Conservation (phyloP, 2,329 filamentous ascomycete genomes). For the Scedosporium dehoogii region DNA sequence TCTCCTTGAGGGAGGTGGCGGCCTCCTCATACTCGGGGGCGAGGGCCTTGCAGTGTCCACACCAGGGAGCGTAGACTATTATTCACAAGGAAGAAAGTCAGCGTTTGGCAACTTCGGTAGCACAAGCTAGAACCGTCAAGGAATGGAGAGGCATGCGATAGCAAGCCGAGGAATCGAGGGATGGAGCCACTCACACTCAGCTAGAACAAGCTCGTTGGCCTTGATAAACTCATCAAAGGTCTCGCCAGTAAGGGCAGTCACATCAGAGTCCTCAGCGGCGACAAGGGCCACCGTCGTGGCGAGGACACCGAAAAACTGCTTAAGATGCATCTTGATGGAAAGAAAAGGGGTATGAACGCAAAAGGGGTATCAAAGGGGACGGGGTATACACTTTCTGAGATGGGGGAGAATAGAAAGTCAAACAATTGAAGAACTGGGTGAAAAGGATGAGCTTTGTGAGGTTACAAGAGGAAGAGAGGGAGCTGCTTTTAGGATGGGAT, state of each 20-base stretch:
- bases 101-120: neutral
- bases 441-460: conserved; percentile 12
- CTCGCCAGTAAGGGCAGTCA: conserved; percentile 73
- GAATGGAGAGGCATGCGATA: neutral
- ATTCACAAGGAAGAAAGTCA: neutral
- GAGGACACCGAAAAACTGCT: conserved; percentile 44
- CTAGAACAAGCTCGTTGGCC: conserved; percentile 78
- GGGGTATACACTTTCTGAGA: neutral
- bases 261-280: conserved; percentile 59
- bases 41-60: conserved; percentile 96
- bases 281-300: conserved; percentile 49
- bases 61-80: conserved; percentile 75
- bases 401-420: conserved; percentile 1
- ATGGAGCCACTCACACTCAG: conserved; percentile 62
- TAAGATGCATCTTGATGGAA: conserved; percentile 34
- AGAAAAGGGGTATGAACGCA: conserved; percentile 5
- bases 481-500: conserved; percentile 10
- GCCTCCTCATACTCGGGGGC: conserved; percentile 86
- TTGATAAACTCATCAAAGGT: conserved; percentile 82
- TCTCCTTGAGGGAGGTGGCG: conserved; percentile 75
- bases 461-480: conserved; percentile 15
- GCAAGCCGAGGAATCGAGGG: neutral
- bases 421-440: conserved; percentile 7
- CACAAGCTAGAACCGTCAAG: neutral
- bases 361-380: conserved; percentile 5